Evolutionary conservation across 163 green algal species (phyloP).

Genomic region (Scenedesmus sp.): DNA sequence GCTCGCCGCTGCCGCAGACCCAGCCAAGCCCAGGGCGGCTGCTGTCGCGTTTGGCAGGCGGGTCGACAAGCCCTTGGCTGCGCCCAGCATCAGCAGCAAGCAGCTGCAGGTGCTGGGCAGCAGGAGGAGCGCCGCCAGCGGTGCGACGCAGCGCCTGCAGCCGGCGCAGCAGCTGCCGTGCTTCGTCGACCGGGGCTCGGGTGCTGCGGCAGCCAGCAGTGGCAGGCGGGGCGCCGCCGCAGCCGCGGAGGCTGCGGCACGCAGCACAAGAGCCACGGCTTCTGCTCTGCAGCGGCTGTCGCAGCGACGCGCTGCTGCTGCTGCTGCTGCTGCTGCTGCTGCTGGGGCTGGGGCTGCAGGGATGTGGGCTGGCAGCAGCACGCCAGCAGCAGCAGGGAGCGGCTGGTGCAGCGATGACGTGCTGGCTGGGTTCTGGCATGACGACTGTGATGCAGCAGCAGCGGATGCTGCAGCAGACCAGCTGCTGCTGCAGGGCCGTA

Average conservation of each 20-base stretch:
- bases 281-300: conserved; percentile 23
- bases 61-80: conserved; percentile 13
- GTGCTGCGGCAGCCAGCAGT: background rate
- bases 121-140: background rate
- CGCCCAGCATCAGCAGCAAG: background rate
- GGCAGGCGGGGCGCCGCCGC: background rate
- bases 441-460: background rate
- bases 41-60: conserved; percentile 28
- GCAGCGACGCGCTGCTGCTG: conserved; percentile 4
- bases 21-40: background rate
- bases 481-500: background rate
- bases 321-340: background rate
- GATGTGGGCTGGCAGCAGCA: background rate
- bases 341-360: background rate
- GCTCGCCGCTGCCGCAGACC: background rate
- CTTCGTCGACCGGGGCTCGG: background rate
- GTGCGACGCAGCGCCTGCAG: background rate
- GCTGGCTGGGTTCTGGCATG: background rate
- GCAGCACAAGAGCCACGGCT: background rate
- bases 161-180: conserved; percentile 4
- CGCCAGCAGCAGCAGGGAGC: background rate
- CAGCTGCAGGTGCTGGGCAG: background rate
- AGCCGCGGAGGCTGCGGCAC: conserved; percentile 3
- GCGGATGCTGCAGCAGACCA: background rate
- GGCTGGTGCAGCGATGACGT: background rate